These are phyloP conservation scores for Phylloporus gajari DNA, from an alignment of 1,284 basidiomycete genomes.

Conservation along the genomic window DNA sequence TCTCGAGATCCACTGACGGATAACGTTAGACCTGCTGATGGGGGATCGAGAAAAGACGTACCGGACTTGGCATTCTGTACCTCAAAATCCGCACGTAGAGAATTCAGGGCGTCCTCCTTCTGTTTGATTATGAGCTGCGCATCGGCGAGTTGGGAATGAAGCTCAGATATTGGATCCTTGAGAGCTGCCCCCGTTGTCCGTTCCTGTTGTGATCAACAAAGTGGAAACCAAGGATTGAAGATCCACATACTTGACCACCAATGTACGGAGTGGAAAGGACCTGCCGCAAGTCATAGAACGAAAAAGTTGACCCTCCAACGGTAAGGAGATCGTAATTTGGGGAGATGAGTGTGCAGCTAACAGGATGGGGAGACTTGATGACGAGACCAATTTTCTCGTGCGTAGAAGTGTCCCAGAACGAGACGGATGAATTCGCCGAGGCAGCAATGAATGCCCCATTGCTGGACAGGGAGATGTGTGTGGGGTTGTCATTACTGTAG, in stretches of 20 bases:
- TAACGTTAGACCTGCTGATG: too few relatives aligned
- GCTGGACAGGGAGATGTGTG: neutral
- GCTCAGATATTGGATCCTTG: too few relatives aligned
- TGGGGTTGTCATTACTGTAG: too few relatives aligned
- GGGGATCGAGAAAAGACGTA: neutral
- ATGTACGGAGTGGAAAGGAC: too few relatives aligned
- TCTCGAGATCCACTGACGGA: neutral
- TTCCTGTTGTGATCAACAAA: neutral
- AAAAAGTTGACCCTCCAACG: too few relatives aligned
- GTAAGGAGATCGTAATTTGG: too few relatives aligned
- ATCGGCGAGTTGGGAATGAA: too few relatives aligned
- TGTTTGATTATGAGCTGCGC: neutral
- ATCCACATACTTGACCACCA: too few relatives aligned
- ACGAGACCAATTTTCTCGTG: neutral
- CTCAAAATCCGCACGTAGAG: neutral
- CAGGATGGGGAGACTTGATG: neutral
- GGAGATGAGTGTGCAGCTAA: neutral
- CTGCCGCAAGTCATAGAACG: too few relatives aligned
- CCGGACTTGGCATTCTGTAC: neutral
- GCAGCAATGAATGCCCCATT: too few relatives aligned
- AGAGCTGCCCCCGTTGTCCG: neutral
- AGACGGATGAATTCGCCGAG: neutral
- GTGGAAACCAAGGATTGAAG: too few relatives aligned
- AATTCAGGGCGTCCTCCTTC: neutral
- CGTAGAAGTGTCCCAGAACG: neutral